These are phyloP conservation scores for Aureobasidium uvarum DNA, from an alignment of 2,329 filamentous ascomycete genomes.

Conservation along the genomic window DNA sequence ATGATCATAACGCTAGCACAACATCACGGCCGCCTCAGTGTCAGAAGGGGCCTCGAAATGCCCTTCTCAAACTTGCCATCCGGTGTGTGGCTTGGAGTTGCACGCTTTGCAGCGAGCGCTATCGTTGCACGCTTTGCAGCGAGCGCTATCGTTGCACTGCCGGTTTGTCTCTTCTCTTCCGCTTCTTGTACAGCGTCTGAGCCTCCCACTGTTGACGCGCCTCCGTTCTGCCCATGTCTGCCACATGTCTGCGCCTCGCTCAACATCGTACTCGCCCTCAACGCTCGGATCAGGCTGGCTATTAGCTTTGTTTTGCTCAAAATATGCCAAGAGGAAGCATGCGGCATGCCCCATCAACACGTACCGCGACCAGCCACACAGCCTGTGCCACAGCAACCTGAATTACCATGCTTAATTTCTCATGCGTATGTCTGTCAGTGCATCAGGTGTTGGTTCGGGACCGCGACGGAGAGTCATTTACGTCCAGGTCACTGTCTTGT, in stretches of 20 bases:
- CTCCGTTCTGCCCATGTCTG: too few relatives aligned
- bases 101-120: not conserved
- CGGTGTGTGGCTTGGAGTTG: not conserved
- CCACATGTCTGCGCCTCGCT: slow-evolving; percentile 10
- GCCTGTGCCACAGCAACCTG: slow-evolving; percentile 20
- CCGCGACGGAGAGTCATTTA: not conserved
- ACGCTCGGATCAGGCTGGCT: slow-evolving; percentile 19
- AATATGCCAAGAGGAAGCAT: not conserved
- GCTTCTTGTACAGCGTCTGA: slow-evolving; percentile 1
- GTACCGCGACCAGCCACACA: not conserved
- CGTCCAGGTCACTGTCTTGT: not conserved
- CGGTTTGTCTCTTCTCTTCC: not conserved
- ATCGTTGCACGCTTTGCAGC: slow-evolving; percentile 4
- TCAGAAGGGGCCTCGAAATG: not conserved
- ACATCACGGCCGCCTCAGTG: slow-evolving; percentile 7
- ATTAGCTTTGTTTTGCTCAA: slow-evolving; percentile 22
- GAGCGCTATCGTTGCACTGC: slow-evolving; percentile 12
- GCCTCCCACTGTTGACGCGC: not conserved
- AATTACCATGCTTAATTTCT: slow-evolving; percentile 8
- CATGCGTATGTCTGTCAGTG: slow-evolving; percentile 2
- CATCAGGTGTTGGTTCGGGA: not conserved
- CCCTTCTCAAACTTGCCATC: not conserved
- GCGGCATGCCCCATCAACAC: not conserved
- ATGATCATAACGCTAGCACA: slow-evolving; percentile 15
- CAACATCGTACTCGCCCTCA: not conserved